phyloP scores from a whole-genome alignment of 2,329 filamentous ascomycete species.

The Botrytis paeoniae region DNA sequence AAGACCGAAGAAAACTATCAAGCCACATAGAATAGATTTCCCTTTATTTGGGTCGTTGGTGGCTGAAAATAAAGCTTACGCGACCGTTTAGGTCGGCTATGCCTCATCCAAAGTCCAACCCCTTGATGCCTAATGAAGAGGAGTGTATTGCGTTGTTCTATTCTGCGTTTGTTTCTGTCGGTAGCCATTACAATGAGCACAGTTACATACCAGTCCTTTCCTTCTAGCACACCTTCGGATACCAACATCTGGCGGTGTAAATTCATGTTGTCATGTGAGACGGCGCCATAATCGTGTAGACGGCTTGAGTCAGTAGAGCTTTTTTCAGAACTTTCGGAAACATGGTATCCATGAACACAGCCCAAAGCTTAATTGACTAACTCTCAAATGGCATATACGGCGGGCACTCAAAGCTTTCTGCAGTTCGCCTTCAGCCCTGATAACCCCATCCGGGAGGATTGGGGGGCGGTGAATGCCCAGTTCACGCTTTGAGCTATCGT shows the following conservation, averaged over 20 bases:
- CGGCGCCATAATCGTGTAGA: conserved; percentile 19
- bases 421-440: conserved; percentile 19
- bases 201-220: conserved; percentile 12
- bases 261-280: conserved; percentile 30
- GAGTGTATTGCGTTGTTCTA: conserved; percentile 28
- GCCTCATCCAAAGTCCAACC: conserved; percentile 7
- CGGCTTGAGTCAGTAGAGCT: conserved; percentile 14
- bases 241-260: conserved; percentile 37
- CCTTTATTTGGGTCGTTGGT: conserved; percentile 18
- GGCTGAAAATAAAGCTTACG: conserved; percentile 15
- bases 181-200: conserved; percentile 13
- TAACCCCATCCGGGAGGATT: neutral
- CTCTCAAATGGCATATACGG: conserved; percentile 6
- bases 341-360: conserved; percentile 14
- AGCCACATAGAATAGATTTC: conserved; percentile 26
- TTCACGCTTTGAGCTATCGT: conserved; percentile 9
- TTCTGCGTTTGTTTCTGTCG: conserved; percentile 32
- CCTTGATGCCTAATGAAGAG: conserved; percentile 33
- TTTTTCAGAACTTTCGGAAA: conserved; percentile 14
- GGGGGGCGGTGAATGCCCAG: conserved; percentile 18
- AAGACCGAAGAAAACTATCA: conserved; percentile 20
- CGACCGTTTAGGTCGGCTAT: conserved; percentile 21
- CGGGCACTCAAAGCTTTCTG: conserved; percentile 18
- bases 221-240: conserved; percentile 28
- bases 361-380: neutral